Percentiles rank a stretch among this genome's conserved stretches.
Evolutionary conservation across 441 rosid genomes (phyloP).

Genomic region (Pelargonium fulgidum): DNA sequence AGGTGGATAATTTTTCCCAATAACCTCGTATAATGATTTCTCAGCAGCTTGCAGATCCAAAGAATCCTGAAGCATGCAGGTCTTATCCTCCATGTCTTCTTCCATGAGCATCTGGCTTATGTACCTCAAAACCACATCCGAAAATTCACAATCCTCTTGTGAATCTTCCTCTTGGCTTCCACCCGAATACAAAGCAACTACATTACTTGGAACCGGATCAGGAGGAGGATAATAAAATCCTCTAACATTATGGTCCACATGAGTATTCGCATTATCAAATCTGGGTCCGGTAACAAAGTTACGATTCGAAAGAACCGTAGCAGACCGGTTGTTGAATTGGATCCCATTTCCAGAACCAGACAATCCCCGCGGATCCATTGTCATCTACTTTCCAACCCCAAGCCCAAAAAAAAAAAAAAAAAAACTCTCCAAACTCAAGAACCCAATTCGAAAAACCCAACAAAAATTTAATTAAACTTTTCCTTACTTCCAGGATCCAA

Average conservation of each 20-base stretch:
- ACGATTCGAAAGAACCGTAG: conserved; percentile 30
- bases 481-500: neutral
- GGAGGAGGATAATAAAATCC: conserved; percentile 26
- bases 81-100: conserved; percentile 55
- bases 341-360: conserved; percentile 28
- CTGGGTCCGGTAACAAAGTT: conserved; percentile 27
- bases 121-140: conserved; percentile 52
- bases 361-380: conserved; percentile 44
- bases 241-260: conserved; percentile 18
- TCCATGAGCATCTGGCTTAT: conserved; percentile 57
- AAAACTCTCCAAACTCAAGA: neutral
- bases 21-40: conserved; percentile 52
- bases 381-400: conserved; percentile 21
- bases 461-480: too few species aligned
- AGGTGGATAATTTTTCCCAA: conserved; percentile 61
- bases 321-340: conserved; percentile 27
- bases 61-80: conserved; percentile 58
- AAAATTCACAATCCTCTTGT: conserved; percentile 47
- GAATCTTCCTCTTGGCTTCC: conserved; percentile 25
- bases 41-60: conserved; percentile 54
- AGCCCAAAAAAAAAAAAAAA: too few species aligned
- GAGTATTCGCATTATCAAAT: conserved; percentile 20
- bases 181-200: conserved; percentile 14
- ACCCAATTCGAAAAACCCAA: neutral
- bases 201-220: conserved; percentile 16